Conservation (phyloP, 2,329 filamentous ascomycete species). For the Plectosphaerella plurivora region DNA sequence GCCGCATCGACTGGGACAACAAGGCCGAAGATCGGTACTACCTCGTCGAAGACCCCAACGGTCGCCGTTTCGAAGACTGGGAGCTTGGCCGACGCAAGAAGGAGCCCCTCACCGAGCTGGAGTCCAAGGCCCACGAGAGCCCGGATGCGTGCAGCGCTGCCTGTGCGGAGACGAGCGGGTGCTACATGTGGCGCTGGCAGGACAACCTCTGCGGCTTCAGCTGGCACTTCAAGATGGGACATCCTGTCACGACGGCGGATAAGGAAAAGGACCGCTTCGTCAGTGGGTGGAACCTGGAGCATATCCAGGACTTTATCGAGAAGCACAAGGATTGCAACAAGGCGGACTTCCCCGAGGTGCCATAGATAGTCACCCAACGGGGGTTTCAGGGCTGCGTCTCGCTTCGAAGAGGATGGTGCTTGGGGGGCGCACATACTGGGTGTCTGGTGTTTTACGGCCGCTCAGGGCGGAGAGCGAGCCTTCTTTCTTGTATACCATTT, state of each 20-base stretch:
- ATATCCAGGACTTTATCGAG: slow-evolving; percentile 34
- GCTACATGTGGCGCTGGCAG: slow-evolving; percentile 36
- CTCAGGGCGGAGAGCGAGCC: too few species aligned
- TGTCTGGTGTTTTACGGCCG: too few species aligned
- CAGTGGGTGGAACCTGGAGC: slow-evolving; percentile 37
- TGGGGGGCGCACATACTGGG: too few species aligned
- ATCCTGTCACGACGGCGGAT: slow-evolving; percentile 24
- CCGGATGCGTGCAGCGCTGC: slow-evolving; percentile 37
- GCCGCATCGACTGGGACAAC: slow-evolving; percentile 50
- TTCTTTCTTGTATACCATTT: background rate
- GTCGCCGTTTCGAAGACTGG: slow-evolving; percentile 22
- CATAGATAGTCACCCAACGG: background rate
- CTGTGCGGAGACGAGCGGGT: slow-evolving; percentile 32
- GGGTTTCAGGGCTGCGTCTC: too few species aligned
- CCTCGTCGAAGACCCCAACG: slow-evolving; percentile 22
- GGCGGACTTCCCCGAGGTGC: slow-evolving; percentile 23
- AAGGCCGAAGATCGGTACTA: slow-evolving; percentile 39
- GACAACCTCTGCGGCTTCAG: slow-evolving; percentile 31
- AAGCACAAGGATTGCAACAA: slow-evolving; percentile 28
- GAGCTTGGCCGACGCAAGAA: slow-evolving; percentile 25
- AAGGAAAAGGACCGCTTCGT: slow-evolving; percentile 23
- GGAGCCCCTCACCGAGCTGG: slow-evolving; percentile 24
- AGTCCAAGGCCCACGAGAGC: slow-evolving; percentile 35
- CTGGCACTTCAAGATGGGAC: slow-evolving; percentile 31
- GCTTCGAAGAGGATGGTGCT: background rate